Conservation (phyloP, 2,329 filamentous ascomycete species). For the Talaromyces sp. region DNA sequence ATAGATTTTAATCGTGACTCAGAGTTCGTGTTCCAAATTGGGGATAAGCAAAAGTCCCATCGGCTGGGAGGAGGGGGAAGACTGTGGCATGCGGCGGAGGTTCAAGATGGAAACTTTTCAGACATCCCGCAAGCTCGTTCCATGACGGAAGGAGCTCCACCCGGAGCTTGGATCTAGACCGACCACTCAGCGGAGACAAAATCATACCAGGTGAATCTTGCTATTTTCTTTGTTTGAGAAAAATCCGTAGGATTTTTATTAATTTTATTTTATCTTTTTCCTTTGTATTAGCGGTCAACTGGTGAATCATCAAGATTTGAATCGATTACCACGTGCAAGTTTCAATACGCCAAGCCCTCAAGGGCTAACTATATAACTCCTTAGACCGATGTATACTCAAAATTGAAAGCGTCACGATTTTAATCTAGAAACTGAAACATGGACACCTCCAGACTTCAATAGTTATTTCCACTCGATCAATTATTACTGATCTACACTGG, state of each 20-base stretch:
- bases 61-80: neutral
- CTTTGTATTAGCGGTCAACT: no score
- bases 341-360: no score
- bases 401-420: no score
- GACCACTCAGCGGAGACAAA: neutral
- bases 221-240: neutral
- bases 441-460: no score
- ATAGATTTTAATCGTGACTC: neutral
- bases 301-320: no score
- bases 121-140: neutral
- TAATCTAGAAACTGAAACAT: no score
- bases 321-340: no score
- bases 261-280: neutral
- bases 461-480: no score
- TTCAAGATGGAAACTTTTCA: neutral
- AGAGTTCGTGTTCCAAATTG: neutral
- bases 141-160: neutral
- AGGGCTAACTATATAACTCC: no score
- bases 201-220: neutral
- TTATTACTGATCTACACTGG: no score
- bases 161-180: neutral
- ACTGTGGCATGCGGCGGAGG: neutral
- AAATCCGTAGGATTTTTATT: neutral
- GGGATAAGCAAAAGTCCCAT: neutral
- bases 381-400: no score